Conservation (phyloP, 2,329 filamentous ascomycete species). For the Xylariales sp. region DNA sequence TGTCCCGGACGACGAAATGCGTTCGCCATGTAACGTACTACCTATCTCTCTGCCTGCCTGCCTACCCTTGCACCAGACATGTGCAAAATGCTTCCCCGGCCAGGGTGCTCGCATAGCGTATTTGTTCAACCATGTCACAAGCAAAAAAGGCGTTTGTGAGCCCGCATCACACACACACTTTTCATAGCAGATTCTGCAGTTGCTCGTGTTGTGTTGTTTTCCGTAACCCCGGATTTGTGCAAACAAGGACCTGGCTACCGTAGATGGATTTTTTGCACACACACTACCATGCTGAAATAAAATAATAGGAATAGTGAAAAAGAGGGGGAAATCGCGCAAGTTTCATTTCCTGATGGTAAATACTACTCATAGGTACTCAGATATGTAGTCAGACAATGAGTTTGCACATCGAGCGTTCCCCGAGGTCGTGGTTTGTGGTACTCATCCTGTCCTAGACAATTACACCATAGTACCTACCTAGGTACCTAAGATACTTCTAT, state of each 20-base stretch:
- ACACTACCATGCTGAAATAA: too few relatives aligned
- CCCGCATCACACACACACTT: not conserved
- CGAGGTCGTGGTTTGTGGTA: too few relatives aligned
- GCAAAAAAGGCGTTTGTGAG: not conserved
- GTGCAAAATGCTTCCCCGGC: slow-evolving; percentile 13
- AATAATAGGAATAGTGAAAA: too few relatives aligned
- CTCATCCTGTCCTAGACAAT: not conserved
- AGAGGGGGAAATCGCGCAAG: too few relatives aligned
- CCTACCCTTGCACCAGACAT: slow-evolving; percentile 16
- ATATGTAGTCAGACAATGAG: too few relatives aligned
- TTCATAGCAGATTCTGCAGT: slow-evolving; percentile 7
- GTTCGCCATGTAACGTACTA: not conserved
- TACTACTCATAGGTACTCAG: too few relatives aligned
- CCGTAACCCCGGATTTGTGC: not conserved
- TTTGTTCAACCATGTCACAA: slow-evolving; percentile 14
- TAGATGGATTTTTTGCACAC: not conserved
- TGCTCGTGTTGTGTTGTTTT: not conserved
- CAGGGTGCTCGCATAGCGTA: not conserved
- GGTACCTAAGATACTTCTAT: too few relatives aligned
- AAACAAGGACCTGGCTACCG: slow-evolving; percentile 13
- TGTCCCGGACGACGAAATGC: slow-evolving; percentile 7
- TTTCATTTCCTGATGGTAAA: too few relatives aligned
- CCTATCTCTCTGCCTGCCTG: not conserved
- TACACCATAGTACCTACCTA: not conserved
- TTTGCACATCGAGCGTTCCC: too few relatives aligned